These are phyloP conservation scores for Hemileccinum impolitum DNA, from an alignment of 768 basidiomycete genomes.

Conservation along the genomic window DNA sequence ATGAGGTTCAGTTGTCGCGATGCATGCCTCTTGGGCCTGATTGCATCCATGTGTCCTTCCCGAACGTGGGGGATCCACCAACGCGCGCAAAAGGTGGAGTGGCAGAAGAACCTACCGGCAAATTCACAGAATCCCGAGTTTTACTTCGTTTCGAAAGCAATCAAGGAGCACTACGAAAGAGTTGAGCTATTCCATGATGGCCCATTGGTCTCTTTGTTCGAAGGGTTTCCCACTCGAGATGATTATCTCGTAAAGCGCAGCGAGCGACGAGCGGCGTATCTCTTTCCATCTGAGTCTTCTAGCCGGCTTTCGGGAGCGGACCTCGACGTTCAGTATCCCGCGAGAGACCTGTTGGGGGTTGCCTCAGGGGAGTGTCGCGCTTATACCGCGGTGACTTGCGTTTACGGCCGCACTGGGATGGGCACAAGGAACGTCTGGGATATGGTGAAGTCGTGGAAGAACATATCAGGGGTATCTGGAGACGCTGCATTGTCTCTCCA, in stretches of 20 bases:
- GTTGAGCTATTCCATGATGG: conserved; percentile 5
- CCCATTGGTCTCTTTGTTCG: background rate
- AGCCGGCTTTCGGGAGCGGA: background rate
- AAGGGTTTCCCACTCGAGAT: background rate
- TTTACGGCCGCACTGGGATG: conserved; percentile 2
- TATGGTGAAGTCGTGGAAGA: conserved; percentile 3
- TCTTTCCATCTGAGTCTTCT: conserved; percentile 12
- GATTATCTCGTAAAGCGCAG: conserved; percentile 14
- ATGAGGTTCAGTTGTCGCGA: conserved; percentile 30
- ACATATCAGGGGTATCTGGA: background rate
- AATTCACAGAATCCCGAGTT: conserved; percentile 24
- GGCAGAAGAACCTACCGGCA: too few species aligned
- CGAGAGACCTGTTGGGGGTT: background rate
- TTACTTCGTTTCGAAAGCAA: conserved; percentile 18
- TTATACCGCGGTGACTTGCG: background rate
- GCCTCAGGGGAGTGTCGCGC: conserved; percentile 3
- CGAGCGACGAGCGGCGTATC: conserved; percentile 4
- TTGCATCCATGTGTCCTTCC: conserved; percentile 32
- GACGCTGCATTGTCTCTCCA: background rate
- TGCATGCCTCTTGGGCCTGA: conserved; percentile 28
- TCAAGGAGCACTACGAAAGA: too few species aligned
- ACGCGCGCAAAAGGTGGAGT: conserved; percentile 39
- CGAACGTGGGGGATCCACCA: conserved; percentile 7
- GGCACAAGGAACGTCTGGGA: background rate
- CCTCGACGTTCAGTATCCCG: conserved; percentile 6